Conservation (phyloP, 176 grass and related monocot genomes). For the Alloteropsis semialata region DNA sequence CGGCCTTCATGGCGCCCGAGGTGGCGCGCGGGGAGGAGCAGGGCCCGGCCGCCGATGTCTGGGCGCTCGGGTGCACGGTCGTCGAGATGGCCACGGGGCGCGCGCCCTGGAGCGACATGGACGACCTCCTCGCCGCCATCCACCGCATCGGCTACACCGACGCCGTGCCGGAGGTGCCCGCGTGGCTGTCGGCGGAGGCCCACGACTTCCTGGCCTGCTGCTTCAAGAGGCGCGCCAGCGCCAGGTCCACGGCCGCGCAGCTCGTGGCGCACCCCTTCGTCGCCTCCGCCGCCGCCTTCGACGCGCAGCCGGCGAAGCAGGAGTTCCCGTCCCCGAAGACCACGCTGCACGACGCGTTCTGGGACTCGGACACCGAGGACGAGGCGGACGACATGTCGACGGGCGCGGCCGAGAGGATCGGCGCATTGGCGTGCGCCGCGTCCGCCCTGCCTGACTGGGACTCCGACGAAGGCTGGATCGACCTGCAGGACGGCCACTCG, state of each 20-base stretch:
- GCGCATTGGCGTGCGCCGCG: slow-evolving; percentile 27
- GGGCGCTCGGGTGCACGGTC: slow-evolving; percentile 79
- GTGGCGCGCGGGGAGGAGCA: slow-evolving; percentile 76
- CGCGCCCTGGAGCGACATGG: slow-evolving; percentile 46
- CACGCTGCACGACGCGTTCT: slow-evolving; percentile 48
- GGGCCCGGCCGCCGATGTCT: slow-evolving; percentile 59
- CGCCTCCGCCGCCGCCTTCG: not conserved
- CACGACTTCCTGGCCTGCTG: slow-evolving; percentile 68
- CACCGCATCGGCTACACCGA: slow-evolving; percentile 75
- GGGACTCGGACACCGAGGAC: slow-evolving; percentile 51
- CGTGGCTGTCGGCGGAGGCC: slow-evolving; percentile 61
- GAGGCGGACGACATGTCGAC: slow-evolving; percentile 32
- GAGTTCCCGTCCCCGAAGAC: slow-evolving; percentile 62
- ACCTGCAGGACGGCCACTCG: not conserved
- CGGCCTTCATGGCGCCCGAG: slow-evolving; percentile 93
- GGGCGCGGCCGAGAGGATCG: slow-evolving; percentile 39
- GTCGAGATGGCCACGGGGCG: slow-evolving; percentile 81
- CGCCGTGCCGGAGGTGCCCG: slow-evolving; percentile 48
- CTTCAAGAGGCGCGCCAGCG: slow-evolving; percentile 32
- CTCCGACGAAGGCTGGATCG: slow-evolving; percentile 52
- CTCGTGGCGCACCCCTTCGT: slow-evolving; percentile 66
- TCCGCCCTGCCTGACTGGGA: slow-evolving; percentile 50
- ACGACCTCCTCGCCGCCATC: slow-evolving; percentile 44
- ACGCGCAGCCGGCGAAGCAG: slow-evolving; percentile 35
- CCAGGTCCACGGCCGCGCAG: slow-evolving; percentile 44